A percentile compares a stretch with the other conserved stretches of the same genome.
These are phyloP conservation scores for Rhodofomes roseus DNA, from an alignment of 1,284 basidiomycete genomes.

Conservation along the genomic window DNA sequence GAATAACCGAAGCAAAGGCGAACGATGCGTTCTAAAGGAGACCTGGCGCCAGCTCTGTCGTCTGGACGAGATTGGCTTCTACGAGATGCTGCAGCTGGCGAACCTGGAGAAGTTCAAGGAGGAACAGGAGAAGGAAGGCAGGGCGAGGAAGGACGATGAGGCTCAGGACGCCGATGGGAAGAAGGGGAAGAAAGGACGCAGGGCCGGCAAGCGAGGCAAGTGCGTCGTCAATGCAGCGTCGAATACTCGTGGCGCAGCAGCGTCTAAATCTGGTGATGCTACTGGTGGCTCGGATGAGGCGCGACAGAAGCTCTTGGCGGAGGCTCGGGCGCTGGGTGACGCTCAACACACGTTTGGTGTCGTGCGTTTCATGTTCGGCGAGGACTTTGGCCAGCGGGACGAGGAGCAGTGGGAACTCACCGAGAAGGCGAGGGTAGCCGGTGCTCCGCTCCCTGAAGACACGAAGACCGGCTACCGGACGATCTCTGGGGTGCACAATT, in stretches of 20 bases:
- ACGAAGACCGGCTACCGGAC: neutral
- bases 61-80: neutral
- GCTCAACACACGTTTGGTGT: neutral
- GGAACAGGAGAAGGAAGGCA: neutral
- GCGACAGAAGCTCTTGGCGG: too few species aligned
- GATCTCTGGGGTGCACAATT: neutral
- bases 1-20: neutral
- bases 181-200: too few species aligned
- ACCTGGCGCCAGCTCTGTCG: neutral
- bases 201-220: too few species aligned
- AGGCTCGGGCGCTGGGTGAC: too few species aligned
- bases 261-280: too few species aligned
- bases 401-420: neutral
- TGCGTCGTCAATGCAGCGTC: too few species aligned
- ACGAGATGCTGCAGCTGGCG: neutral
- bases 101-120: too few species aligned
- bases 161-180: too few species aligned
- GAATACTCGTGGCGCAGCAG: too few species aligned
- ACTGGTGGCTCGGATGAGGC: too few species aligned
- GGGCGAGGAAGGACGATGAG: too few species aligned
- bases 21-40: neutral
- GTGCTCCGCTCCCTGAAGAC: neutral
- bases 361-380: neutral
- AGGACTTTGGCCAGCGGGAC: neutral
- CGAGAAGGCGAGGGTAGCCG: neutral